Conservation (phyloP, 2,329 filamentous ascomycete genomes). For the Colletotrichum magnum region DNA sequence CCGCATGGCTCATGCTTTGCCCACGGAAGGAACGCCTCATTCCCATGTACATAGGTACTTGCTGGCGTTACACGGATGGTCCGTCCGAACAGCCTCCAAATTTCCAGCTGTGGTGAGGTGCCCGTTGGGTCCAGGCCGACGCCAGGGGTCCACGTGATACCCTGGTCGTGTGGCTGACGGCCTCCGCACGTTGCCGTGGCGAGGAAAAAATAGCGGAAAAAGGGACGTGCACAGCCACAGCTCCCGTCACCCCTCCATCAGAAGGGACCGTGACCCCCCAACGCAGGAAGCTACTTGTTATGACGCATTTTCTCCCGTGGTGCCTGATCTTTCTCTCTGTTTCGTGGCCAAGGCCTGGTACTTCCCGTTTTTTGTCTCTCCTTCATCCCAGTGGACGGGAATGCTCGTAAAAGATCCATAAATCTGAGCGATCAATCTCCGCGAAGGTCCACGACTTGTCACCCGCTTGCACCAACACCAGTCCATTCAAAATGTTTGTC, state of each 20-base stretch:
- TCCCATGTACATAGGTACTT: no score
- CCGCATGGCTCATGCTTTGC: no score
- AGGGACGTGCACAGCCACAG: slow-evolving; percentile 46
- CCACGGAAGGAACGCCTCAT: no score
- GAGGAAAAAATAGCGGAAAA: slow-evolving; percentile 25
- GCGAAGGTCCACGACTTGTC: slow-evolving; percentile 11
- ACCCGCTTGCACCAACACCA: slow-evolving; percentile 21
- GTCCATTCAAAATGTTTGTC: slow-evolving; percentile 52
- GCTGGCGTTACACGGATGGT: no score
- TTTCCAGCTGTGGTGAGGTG: background rate
- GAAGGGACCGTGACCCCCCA: slow-evolving; percentile 23
- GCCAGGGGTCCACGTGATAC: slow-evolving; percentile 17
- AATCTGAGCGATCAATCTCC: slow-evolving; percentile 23
- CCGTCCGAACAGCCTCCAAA: no score
- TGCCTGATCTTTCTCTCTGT: slow-evolving; percentile 32
- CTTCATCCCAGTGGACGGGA: slow-evolving; percentile 28
- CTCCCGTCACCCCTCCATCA: slow-evolving; percentile 39
- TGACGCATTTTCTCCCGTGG: slow-evolving; percentile 46
- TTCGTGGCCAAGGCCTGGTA: slow-evolving; percentile 36
- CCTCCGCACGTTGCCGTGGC: slow-evolving; percentile 35
- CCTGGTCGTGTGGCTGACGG: slow-evolving; percentile 30
- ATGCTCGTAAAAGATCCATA: slow-evolving; percentile 32
- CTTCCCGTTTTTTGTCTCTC: slow-evolving; percentile 25
- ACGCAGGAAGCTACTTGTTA: slow-evolving; percentile 44
- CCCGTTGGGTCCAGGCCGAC: slow-evolving; percentile 8